These are phyloP conservation scores for Pseudogymnoascus sp. DNA, from an alignment of 2,329 filamentous ascomycete species.

Conservation along the genomic window DNA sequence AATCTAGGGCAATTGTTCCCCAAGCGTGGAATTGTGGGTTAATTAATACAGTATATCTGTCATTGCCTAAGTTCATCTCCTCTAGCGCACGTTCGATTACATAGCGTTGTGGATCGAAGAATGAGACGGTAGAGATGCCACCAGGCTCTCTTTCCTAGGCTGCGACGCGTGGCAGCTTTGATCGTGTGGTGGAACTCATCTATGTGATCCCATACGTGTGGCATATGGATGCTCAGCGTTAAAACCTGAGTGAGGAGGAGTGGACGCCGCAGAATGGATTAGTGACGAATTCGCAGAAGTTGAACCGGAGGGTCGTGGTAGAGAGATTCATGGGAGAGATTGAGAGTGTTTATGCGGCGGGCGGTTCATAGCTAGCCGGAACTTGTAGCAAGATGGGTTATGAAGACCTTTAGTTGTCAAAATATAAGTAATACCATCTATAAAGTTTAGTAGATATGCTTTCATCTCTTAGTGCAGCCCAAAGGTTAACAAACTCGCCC, in stretches of 20 bases:
- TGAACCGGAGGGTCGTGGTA: neutral
- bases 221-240: neutral
- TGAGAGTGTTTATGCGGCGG: neutral
- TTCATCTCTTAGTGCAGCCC: neutral
- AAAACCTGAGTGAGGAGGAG: slow-evolving; percentile 2
- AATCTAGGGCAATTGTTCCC: neutral
- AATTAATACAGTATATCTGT: neutral
- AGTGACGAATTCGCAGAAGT: neutral
- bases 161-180: neutral
- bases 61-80: neutral
- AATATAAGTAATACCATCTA: neutral
- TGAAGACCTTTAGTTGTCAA: no score
- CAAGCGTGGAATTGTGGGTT: neutral
- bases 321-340: neutral
- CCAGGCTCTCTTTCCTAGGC: neutral
- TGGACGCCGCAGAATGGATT: neutral
- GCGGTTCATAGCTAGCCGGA: neutral
- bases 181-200: neutral
- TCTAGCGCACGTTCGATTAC: neutral
- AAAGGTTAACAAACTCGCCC: neutral
- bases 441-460: neutral
- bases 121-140: neutral
- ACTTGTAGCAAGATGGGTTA: no score
- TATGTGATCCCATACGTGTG: neutral
- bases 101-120: neutral